phyloP scores from a whole-genome alignment of 345 rosid genomes.

The Orychophragmus violaceus region DNA sequence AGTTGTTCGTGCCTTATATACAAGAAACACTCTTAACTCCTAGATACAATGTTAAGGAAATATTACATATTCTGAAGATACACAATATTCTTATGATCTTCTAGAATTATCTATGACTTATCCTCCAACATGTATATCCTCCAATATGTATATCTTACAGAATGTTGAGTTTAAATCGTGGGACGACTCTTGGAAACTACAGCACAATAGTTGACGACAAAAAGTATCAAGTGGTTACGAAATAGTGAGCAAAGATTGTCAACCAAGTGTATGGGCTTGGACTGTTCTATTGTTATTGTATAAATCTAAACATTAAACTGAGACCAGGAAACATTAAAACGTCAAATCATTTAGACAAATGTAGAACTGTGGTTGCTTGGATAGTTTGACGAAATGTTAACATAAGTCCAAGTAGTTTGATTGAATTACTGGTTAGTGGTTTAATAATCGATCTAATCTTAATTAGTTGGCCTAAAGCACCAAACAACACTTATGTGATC shows the following conservation, averaged over 20 bases:
- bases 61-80: too few relatives aligned
- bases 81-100: too few relatives aligned
- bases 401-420: background rate
- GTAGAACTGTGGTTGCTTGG: too few relatives aligned
- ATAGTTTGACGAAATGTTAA: background rate
- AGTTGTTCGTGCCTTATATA: too few relatives aligned
- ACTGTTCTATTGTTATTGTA: background rate
- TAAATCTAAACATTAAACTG: background rate
- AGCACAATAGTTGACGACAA: constrained; percentile 2
- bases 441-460: background rate
- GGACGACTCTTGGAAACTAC: background rate
- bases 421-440: background rate
- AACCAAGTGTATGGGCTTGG: background rate
- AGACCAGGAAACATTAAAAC: background rate
- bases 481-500: background rate
- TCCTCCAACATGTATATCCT: too few relatives aligned
- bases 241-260: background rate
- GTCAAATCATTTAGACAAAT: constrained; percentile 13
- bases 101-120: too few relatives aligned
- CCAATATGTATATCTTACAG: too few relatives aligned
- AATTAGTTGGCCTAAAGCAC: constrained; percentile 25
- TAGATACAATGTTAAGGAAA: too few relatives aligned
- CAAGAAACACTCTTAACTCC: too few relatives aligned
- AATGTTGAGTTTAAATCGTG: background rate
- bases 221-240: background rate